phyloP scores from a whole-genome alignment of 2,329 filamentous ascomycete species.

The Chaetomium strumarium region DNA sequence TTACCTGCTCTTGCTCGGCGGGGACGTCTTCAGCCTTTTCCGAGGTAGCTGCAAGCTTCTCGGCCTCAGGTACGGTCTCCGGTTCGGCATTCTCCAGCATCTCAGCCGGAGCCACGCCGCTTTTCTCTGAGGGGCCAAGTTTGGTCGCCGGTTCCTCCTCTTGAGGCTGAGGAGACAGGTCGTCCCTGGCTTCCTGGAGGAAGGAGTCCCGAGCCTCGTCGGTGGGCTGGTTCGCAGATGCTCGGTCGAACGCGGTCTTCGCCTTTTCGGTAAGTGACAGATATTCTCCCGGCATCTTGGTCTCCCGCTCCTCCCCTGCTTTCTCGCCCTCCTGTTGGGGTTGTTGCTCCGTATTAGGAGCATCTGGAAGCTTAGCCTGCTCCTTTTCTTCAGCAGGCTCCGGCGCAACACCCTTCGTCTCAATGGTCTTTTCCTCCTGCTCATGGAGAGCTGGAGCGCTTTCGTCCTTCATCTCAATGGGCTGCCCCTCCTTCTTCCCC shows the following conservation, averaged over 20 bases:
- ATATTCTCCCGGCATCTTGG: slow-evolving; percentile 3
- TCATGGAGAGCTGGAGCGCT: background rate
- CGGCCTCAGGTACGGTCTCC: too few relatives aligned
- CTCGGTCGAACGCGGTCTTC: slow-evolving; percentile 22
- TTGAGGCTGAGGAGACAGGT: background rate
- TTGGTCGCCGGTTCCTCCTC: slow-evolving; percentile 4
- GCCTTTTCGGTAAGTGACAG: slow-evolving; percentile 20
- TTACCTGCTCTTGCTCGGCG: background rate
- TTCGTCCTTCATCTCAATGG: slow-evolving; percentile 11
- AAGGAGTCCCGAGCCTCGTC: slow-evolving; percentile 20
- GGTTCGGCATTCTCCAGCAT: background rate
- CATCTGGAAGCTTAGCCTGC: slow-evolving; percentile 13
- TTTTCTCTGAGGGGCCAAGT: background rate
- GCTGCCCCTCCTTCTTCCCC: slow-evolving; percentile 4
- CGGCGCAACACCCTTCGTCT: slow-evolving; percentile 28
- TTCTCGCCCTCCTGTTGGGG: slow-evolving; percentile 8
- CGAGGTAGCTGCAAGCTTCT: background rate
- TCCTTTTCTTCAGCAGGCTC: slow-evolving; percentile 20
- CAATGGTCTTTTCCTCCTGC: slow-evolving; percentile 24
- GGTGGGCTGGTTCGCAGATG: slow-evolving; percentile 22
- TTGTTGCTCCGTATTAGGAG: slow-evolving; percentile 9
- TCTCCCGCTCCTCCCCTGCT: slow-evolving; percentile 4
- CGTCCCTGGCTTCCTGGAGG: slow-evolving; percentile 14
- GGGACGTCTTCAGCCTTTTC: background rate
- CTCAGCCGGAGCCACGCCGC: background rate